Evolutionary conservation across 441 rosid genomes (phyloP).

Genomic region (Jatropha multifida): DNA sequence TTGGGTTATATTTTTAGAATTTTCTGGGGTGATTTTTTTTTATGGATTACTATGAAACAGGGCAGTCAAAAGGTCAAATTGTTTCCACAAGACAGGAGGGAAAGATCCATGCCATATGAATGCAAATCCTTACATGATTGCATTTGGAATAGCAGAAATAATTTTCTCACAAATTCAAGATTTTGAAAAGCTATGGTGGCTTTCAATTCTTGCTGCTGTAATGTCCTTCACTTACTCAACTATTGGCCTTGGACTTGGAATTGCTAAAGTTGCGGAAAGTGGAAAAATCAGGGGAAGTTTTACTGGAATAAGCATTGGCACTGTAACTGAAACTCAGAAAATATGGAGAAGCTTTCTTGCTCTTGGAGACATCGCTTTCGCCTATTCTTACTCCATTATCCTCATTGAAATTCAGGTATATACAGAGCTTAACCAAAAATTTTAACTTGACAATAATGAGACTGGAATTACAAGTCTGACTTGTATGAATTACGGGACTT

Average conservation of each 20-base stretch:
- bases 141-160: constrained; percentile 64
- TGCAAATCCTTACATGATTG: constrained; percentile 75
- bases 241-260: constrained; percentile 77
- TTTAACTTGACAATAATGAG: no score
- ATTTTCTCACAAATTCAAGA: constrained; percentile 86
- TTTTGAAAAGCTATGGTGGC: constrained; percentile 88
- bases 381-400: constrained; percentile 74
- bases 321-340: constrained; percentile 64
- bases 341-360: constrained; percentile 86
- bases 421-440: no score
- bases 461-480: not conserved
- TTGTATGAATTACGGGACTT: not conserved
- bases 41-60: constrained; percentile 35
- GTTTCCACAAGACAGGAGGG: constrained; percentile 59
- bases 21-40: not conserved
- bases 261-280: constrained; percentile 60
- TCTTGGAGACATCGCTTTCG: constrained; percentile 82
- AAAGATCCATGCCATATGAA: constrained; percentile 58
- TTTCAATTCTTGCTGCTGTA: constrained; percentile 73
- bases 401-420: constrained; percentile 86
- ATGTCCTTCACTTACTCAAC: constrained; percentile 91
- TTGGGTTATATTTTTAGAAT: not conserved
- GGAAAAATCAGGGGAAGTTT: constrained; percentile 62
- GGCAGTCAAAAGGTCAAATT: constrained; percentile 80
- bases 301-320: constrained; percentile 65